These are phyloP conservation scores for Saccharomyces jurei DNA, from an alignment of 805 yeast genomes.

Conservation along the genomic window DNA sequence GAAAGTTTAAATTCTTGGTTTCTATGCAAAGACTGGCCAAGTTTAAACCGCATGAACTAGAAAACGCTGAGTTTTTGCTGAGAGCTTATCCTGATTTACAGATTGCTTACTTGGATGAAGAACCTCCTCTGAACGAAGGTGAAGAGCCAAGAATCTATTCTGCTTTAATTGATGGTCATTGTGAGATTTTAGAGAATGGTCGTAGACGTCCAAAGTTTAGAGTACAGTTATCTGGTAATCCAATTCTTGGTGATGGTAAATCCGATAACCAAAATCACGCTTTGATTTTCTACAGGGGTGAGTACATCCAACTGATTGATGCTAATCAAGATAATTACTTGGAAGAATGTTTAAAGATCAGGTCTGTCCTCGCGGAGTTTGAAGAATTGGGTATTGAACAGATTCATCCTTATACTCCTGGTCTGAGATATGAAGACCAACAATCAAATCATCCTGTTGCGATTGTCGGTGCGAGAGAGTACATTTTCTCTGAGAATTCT, in stretches of 20 bases:
- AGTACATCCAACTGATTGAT: constrained; percentile 87
- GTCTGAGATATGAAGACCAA: constrained; percentile 35
- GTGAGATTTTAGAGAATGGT: constrained; percentile 62
- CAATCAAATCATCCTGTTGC: constrained; percentile 82
- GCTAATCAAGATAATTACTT: constrained; percentile 93
- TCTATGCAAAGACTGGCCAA: constrained; percentile 78
- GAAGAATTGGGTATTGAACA: constrained; percentile 61
- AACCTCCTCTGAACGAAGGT: constrained; percentile 62
- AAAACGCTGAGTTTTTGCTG: constrained; percentile 70
- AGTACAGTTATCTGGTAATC: constrained; percentile 73
- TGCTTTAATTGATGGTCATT: constrained; percentile 72
- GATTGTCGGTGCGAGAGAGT: constrained; percentile 90
- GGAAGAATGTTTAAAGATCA: constrained; percentile 86
- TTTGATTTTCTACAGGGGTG: constrained; percentile 82
- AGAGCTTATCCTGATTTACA: constrained; percentile 79
- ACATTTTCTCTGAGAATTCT: constrained; percentile 84
- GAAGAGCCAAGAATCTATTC: constrained; percentile 67
- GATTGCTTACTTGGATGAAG: constrained; percentile 92
- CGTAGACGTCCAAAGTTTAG: constrained; percentile 69
- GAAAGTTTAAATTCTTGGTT: constrained; percentile 73
- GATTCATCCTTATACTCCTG: constrained; percentile 51
- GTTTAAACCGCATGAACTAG: constrained; percentile 66
- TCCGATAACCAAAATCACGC: constrained; percentile 92
- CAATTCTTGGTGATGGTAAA: constrained; percentile 88
- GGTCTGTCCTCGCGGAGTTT: constrained; percentile 82